Conservation (phyloP, 2,329 filamentous ascomycete genomes). For the Paraphaeosphaeria minitans region DNA sequence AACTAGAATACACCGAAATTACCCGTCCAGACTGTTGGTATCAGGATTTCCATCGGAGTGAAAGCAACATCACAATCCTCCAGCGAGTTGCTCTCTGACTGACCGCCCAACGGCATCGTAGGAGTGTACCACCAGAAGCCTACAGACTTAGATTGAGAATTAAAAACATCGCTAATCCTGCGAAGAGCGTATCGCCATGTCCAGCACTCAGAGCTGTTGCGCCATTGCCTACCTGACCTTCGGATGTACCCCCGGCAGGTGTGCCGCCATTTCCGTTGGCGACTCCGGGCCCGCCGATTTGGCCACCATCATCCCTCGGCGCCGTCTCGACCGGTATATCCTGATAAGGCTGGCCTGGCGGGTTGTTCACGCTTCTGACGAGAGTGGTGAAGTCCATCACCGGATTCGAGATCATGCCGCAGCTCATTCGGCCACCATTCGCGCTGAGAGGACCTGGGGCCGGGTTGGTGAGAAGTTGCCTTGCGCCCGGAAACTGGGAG, state of each 20-base stretch:
- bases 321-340: conserved; percentile 35
- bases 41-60: neutral
- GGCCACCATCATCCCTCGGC: conserved; percentile 31
- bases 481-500: conserved; percentile 38
- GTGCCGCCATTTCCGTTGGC: conserved; percentile 14
- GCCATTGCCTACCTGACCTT: conserved; percentile 2
- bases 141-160: neutral
- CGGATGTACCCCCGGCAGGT: conserved; percentile 11
- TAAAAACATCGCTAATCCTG: neutral
- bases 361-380: conserved; percentile 41
- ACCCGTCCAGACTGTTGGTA: neutral
- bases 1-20: neutral
- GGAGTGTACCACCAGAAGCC: neutral
- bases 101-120: neutral
- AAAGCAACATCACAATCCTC: neutral
- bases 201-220: neutral
- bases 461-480: conserved; percentile 39
- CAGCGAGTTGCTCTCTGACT: neutral
- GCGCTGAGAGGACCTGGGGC: conserved; percentile 40
- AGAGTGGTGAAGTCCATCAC: conserved; percentile 31
- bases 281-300: conserved; percentile 32
- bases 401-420: conserved; percentile 35
- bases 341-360: conserved; percentile 36
- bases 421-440: conserved; percentile 41
- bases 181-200: neutral